Base-by-base conservation (phyloP, 805 yeast genomes). In the Candida incommunis region DNA sequence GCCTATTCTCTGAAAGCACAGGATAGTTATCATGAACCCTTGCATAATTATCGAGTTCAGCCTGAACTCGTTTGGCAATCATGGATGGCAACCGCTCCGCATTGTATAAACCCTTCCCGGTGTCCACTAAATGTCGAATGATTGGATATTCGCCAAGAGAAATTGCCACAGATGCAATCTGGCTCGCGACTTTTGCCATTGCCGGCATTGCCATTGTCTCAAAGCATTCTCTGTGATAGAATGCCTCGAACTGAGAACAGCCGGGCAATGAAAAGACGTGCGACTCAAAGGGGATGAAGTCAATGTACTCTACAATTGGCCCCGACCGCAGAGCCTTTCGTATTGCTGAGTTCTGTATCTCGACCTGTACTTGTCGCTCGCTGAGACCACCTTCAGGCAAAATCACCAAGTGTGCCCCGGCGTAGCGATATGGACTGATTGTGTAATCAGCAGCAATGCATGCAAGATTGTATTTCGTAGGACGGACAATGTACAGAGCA, bases 141-240 rank as follows among this genome's bases (percentile, higher is more conserved):
- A 82, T 73, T 2, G 98, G 98, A 53, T 82, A 84, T 56, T 88
- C 96, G 13, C 94, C 94, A 1, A 92, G 77, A 7, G 82, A 57
- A 4, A 82, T 74, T 67, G 94, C 83, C 22, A 85, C 54, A 51
- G 80, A 76, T 24, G 86, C 76, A 51, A 92, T 66, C 21, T 85
- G 57, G 9, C 73, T 65, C 1, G 90, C 85, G 0, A 82, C 75
- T 43, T 62, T 62, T 68, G 46, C 81, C 80, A 25, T 66, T 68
- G 20, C 72, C 68, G 27, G 82, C 80, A 41, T 80, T 64, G 46
- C 77, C 81, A 29, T 64, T 59, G 54, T 92, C 85, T 44, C 71
- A 67, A 2, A 44, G 27, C 41, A n/a, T 46, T 42, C 23, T 66
- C 67, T 55, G 78, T 87, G 61, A 25, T 77, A 88, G 56, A 80